Percentiles rank a stretch among this genome's conserved stretches.
Conservation (phyloP, 805 yeast genomes). For the Limtongozyma cylindracea region DNA sequence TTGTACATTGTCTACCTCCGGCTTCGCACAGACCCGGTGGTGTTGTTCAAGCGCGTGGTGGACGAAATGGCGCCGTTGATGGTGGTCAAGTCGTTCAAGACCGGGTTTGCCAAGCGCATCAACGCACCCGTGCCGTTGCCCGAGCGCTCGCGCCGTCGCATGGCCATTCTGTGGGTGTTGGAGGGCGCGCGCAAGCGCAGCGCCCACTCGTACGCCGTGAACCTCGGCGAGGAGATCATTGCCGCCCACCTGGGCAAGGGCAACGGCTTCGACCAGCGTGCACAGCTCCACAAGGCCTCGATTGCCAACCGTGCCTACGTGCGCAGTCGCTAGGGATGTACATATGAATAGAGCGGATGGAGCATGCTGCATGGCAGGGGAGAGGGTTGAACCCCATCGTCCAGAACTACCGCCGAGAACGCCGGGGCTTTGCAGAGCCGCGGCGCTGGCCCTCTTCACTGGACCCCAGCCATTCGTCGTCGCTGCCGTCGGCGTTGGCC, state of each 20-base stretch:
- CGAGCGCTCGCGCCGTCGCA: conserved; percentile 61
- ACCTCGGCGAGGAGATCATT: conserved; percentile 76
- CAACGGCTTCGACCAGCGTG: conserved; percentile 63
- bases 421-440: no score
- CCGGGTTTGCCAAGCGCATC: conserved; percentile 67
- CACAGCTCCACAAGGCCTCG: conserved; percentile 65
- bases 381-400: no score
- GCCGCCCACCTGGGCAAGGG: conserved; percentile 58
- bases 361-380: no score
- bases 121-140: conserved; percentile 67
- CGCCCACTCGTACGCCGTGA: conserved; percentile 60
- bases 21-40: conserved; percentile 58
- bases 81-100: conserved; percentile 47
- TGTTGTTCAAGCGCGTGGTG: conserved; percentile 42
- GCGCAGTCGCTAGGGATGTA: no score
- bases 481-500: no score
- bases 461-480: no score
- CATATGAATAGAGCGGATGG: no score
- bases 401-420: no score
- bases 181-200: conserved; percentile 65
- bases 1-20: conserved; percentile 55
- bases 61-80: conserved; percentile 74
- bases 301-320: conserved; percentile 53
- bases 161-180: conserved; percentile 77
- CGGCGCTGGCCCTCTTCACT: no score